Percentiles rank a stretch among this genome's conserved stretches.
These are phyloP conservation scores for Nemania sp. DNA, from an alignment of 2,329 filamentous ascomycete species.

Conservation along the genomic window DNA sequence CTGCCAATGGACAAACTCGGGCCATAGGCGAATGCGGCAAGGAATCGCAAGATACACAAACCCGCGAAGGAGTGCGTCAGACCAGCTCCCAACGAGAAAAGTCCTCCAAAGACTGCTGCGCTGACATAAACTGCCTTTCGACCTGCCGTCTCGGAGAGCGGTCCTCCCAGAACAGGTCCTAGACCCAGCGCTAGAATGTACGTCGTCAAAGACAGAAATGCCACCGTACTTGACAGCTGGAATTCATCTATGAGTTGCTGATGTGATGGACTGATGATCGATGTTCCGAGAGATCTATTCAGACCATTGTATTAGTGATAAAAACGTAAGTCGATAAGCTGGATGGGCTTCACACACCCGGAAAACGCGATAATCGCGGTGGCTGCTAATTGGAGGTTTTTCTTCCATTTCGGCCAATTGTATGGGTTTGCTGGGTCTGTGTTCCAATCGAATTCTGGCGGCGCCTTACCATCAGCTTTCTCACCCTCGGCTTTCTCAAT, in stretches of 20 bases:
- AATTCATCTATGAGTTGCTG: slow-evolving; percentile 56
- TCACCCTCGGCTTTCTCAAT: neutral
- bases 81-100: slow-evolving; percentile 61
- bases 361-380: slow-evolving; percentile 46
- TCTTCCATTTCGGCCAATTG: slow-evolving; percentile 52
- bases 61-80: slow-evolving; percentile 54
- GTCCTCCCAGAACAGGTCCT: slow-evolving; percentile 62
- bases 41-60: slow-evolving; percentile 58
- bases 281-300: slow-evolving; percentile 55
- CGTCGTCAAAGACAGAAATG: slow-evolving; percentile 61
- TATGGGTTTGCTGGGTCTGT: slow-evolving; percentile 51
- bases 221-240: slow-evolving; percentile 54
- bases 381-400: slow-evolving; percentile 45
- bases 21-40: slow-evolving; percentile 56
- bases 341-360: slow-evolving; percentile 39
- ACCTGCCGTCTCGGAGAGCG: slow-evolving; percentile 61
- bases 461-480: neutral
- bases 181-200: slow-evolving; percentile 64
- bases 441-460: slow-evolving; percentile 40
- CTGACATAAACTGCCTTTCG: slow-evolving; percentile 55
- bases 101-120: slow-evolving; percentile 50
- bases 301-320: slow-evolving; percentile 5
- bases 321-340: neutral
- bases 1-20: slow-evolving; percentile 54
- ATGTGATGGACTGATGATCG: slow-evolving; percentile 55